Base-by-base conservation (phyloP, 129 eudicot genomes). In the Tagetes patula region DNA sequence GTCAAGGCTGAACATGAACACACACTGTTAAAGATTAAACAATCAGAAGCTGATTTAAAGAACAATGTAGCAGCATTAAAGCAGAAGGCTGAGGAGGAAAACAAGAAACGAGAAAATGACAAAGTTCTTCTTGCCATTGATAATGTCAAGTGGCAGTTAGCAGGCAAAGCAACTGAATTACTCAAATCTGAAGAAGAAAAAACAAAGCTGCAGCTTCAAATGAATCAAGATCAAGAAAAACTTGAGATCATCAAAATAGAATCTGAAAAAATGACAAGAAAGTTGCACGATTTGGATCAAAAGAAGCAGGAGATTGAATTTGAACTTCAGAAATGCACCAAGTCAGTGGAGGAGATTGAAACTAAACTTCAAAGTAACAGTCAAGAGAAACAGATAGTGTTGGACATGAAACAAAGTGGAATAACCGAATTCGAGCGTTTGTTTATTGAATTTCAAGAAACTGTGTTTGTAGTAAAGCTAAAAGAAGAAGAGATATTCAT, bases 111-210 rank as follows among this genome's bases (percentile, higher is more conserved):
- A 5, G 97, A 88, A 67, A 83, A 74, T 56, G 94, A 88, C 33
- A 95, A 87, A 73, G 97, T 95, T 69, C 96, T 95, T 41, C 83
- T 94, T 49, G 87, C 97, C 56, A 90, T 94, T 47, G 97, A 90
- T 47, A 90, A 94, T 41, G 77, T 89, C 20, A 90, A 90, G 61
- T 92, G 96, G 96, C 85, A 74, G 42, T 56, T 38, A 55, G 78
- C 76, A 30, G 80, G 93, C 47, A 90, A 86, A 81, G 96, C 99
- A 9, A 88, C 91, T 0, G 99, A 91, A 36, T 73, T 95, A 65
- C 89, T 95, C n/a, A 88, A 84, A 71, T 82, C 88, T 10, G 95
- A 86, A 81, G 99, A 95, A 79, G 91, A 95, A 73, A 95, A 88
- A 75, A 86, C 86, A 6, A 95, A 88, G 85, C 77, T 85, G 20